phyloP scores from a whole-genome alignment of 257 asterid genomes.

The Dorcoceras hygrometricum region DNA sequence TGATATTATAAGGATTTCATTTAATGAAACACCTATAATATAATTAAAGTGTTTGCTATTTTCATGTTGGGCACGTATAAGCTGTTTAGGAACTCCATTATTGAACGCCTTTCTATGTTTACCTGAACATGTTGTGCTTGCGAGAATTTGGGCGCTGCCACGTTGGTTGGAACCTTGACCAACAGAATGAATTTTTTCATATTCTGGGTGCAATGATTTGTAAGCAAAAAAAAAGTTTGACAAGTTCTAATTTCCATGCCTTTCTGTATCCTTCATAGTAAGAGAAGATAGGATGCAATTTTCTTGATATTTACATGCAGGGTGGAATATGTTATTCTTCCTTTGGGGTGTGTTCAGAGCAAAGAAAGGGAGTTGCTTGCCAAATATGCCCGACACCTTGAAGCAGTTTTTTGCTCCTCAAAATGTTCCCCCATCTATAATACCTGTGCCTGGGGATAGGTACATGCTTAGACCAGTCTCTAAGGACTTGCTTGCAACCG shows the following conservation, averaged over 20 bases:
- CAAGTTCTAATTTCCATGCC: constrained; percentile 12
- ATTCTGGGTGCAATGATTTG: constrained; percentile 4
- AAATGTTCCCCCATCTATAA: constrained; percentile 48
- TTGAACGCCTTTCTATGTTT: constrained; percentile 7
- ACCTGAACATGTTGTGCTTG: constrained; percentile 13
- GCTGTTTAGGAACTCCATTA: not conserved
- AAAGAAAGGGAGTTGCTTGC: constrained; percentile 47
- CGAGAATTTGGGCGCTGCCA: constrained; percentile 8
- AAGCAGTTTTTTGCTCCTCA: constrained; percentile 37
- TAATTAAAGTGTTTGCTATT: constrained; percentile 15
- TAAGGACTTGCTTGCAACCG: constrained; percentile 30
- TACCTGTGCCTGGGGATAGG: constrained; percentile 52
- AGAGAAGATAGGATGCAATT: constrained; percentile 14
- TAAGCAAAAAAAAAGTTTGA: not conserved
- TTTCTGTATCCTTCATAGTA: constrained; percentile 6
- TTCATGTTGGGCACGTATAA: constrained; percentile 7
- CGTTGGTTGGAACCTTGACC: constrained; percentile 18
- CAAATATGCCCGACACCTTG: constrained; percentile 34
- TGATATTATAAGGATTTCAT: constrained; percentile 18
- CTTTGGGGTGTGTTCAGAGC: constrained; percentile 92
- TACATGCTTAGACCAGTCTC: constrained; percentile 47
- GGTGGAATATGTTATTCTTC: constrained; percentile 81
- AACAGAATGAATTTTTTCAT: constrained; percentile 8
- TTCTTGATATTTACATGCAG: constrained; percentile 38
- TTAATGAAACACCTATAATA: constrained; percentile 15